Evolutionary conservation across 2,329 filamentous ascomycete genomes (phyloP).

Genomic region (Colletotrichum orchidophilum): DNA sequence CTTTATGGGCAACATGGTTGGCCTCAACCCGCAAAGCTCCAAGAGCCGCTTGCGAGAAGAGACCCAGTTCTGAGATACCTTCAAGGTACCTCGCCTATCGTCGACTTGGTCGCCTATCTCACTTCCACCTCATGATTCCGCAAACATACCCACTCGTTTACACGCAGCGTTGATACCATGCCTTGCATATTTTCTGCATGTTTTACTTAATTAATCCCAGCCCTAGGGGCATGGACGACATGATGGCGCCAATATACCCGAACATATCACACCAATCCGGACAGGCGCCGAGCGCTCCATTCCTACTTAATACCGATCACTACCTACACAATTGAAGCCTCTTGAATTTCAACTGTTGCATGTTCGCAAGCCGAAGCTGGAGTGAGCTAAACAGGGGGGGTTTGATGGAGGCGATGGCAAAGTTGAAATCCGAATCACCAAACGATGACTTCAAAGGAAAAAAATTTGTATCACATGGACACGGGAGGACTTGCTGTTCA

Average conservation of each 20-base stretch:
- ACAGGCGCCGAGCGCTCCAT: slow-evolving; percentile 36
- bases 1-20: slow-evolving; percentile 61
- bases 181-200: slow-evolving; percentile 25
- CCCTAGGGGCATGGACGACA: slow-evolving; percentile 19
- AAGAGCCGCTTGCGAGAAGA: slow-evolving; percentile 66
- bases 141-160: slow-evolving; percentile 45
- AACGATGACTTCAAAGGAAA: neutral
- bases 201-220: slow-evolving; percentile 12
- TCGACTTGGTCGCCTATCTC: slow-evolving; percentile 30
- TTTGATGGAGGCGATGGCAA: slow-evolving; percentile 11
- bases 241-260: slow-evolving; percentile 31
- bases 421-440: neutral
- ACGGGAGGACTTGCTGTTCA: neutral
- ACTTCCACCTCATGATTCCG: slow-evolving; percentile 30
- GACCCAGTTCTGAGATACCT: slow-evolving; percentile 53
- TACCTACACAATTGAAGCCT: neutral
- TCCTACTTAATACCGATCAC: slow-evolving; percentile 28
- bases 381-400: neutral
- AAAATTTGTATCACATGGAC: neutral
- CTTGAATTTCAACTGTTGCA: neutral
- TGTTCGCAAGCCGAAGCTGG: neutral
- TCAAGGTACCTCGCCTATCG: slow-evolving; percentile 23
- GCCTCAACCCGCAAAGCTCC: slow-evolving; percentile 59
- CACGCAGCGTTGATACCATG: slow-evolving; percentile 35
- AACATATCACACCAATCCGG: slow-evolving; percentile 32